Evolutionary conservation across 768 basidiomycete species (phyloP), one percentile per base, ranked within the genome.

Genomic region (Serendipita indica): DNA sequence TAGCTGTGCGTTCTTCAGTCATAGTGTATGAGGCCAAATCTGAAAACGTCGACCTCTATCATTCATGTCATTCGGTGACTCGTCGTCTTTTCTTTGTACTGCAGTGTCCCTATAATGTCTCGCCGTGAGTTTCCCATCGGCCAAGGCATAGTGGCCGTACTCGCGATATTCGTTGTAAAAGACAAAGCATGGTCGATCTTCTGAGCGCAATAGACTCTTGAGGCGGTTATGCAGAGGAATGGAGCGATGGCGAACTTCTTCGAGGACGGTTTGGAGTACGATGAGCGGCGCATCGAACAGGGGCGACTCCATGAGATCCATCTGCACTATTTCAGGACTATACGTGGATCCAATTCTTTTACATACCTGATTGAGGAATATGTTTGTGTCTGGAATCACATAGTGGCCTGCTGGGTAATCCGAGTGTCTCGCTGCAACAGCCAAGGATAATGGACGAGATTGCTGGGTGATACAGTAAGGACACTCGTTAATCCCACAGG

Each of bases 241-340:
- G 0, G 88, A 91, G 18, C 96, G 79, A 68, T 98, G 96, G 60
- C 94, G 79, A 60, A 97, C 91, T 80, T 99, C 96, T 63, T 96
- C 89, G 57, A 98, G 74, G 1, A 97, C 93, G 0, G 94, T 99
- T 71, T 98, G 94, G 1, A 96, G 79, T 22, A 99, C 73, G 58
- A 99, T 83, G 58, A 97, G 81, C 0, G 93, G 90, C 0, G 84
- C 74, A 0, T 72, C 77, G 64, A 93, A 88, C 1, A 81, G 72
- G 1, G 77, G 72, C 0, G 86, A 88, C 68, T 91, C 87, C 35
- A 98, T 74, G 57, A 98, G 75, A 70, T 99, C 96, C 87, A 98
- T 97, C 89, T 96, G 64, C 13, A 59, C 20, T 22, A 57, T 16
- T 25, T 3, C 3, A 54, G 20, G 25, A 65, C 60, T 18, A 52